A percentile compares a stretch with the other conserved stretches of the same genome.
Evolutionary conservation across 768 basidiomycete species (phyloP).

Genomic region (Lactarius vividus): DNA sequence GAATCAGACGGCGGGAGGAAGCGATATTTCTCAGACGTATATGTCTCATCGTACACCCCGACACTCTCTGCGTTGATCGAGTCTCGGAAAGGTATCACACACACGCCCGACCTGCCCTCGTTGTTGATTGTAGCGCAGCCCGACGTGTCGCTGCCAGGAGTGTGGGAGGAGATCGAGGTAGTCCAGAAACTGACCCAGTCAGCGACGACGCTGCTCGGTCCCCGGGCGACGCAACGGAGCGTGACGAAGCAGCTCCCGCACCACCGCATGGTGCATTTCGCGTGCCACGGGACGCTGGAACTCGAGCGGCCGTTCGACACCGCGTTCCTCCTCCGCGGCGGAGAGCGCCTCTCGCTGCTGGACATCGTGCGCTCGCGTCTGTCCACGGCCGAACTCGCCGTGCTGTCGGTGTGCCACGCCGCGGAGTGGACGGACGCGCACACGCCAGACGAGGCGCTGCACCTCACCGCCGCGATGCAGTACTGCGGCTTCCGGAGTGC

Average conservation of each 20-base stretch:
- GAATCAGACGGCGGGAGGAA: neutral
- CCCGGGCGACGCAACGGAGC: too few species aligned
- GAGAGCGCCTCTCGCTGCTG: slow-evolving; percentile 9
- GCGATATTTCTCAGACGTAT: slow-evolving; percentile 12
- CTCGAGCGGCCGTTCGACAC: slow-evolving; percentile 8
- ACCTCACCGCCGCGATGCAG: slow-evolving; percentile 27
- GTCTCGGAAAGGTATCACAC: neutral
- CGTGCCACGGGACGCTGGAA: slow-evolving; percentile 19
- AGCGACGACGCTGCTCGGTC: too few species aligned
- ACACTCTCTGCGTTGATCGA: slow-evolving; percentile 20
- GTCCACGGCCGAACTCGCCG: slow-evolving; percentile 12
- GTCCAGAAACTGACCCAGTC: neutral
- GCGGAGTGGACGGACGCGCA: slow-evolving; percentile 11
- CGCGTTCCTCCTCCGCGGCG: slow-evolving; percentile 2
- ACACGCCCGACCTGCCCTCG: neutral
- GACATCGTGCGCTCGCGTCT: slow-evolving; percentile 15
- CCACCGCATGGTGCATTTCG: slow-evolving; percentile 13
- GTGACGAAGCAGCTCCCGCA: too few species aligned
- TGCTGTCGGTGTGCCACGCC: slow-evolving; percentile 23
- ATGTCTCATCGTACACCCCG: slow-evolving; percentile 23
- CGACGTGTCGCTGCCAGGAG: slow-evolving; percentile 4
- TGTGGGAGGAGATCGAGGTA: neutral
- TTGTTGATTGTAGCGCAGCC: slow-evolving; percentile 11
- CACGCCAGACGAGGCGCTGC: slow-evolving; percentile 22
- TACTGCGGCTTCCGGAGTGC: slow-evolving; percentile 18